phyloP scores from a whole-genome alignment of 345 rosid species.

The Melaleuca alternifolia region DNA sequence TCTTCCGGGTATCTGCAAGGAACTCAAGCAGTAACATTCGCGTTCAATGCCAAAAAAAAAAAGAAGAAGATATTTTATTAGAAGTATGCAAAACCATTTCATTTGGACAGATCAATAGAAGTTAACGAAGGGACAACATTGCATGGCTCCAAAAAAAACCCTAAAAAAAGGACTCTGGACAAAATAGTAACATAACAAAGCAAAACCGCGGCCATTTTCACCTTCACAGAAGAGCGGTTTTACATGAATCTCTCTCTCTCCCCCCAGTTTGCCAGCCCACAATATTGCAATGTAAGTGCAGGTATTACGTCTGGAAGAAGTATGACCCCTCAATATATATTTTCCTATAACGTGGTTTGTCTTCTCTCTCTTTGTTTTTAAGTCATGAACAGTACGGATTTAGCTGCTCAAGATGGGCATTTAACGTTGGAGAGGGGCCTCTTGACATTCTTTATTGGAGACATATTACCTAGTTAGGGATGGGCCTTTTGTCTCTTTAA shows the following conservation, averaged over 20 bases:
- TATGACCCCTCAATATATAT: background rate
- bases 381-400: background rate
- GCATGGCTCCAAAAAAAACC: background rate
- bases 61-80: background rate
- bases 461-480: background rate
- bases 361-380: background rate
- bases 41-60: background rate
- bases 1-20: background rate
- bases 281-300: background rate
- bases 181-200: background rate
- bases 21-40: background rate
- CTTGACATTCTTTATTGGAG: background rate
- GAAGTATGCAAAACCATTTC: background rate
- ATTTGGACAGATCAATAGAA: background rate
- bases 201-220: background rate
- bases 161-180: background rate
- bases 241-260: background rate
- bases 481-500: background rate
- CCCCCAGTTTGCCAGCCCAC: background rate
- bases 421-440: background rate
- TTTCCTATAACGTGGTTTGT: background rate
- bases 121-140: background rate
- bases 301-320: background rate
- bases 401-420: background rate
- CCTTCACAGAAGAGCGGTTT: background rate